Base-by-base conservation (phyloP, 148 eudicot species). In the Mesembryanthemum crystallinum region DNA sequence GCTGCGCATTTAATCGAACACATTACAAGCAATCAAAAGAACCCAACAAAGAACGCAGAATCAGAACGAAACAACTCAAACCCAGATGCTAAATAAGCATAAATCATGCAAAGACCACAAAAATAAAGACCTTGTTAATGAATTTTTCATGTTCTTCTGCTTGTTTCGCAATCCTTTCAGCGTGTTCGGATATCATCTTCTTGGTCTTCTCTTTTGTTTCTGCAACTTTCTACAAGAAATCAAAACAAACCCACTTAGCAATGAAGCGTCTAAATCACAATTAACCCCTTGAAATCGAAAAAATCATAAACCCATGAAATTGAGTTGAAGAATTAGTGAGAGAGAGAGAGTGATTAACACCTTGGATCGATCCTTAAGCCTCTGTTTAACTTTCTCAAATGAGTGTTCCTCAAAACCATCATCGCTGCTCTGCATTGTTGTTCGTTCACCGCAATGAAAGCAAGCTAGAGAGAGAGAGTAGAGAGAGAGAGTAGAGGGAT, bases 61-160 rank as follows among this genome's bases (percentile, higher is more conserved):
- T 65, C 24, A 35, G 58, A 14, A n/a, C 11, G 5, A 62, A 39
- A 28, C 20, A 49, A 45, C 58, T 0, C 14, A 72, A 67, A 77
- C 73, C 69, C 77, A 73, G 5, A 47, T 47, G 29, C 33, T 33
- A 77, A 71, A 73, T 20, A 7, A 12, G 45, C 42, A 37, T 11
- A 61, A 75, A 76, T n/a, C 35, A 29, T 8, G 7, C 4, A 37
- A 70, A 27, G 29, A 60, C 21, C 20, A 62, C 9, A 37, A 30
- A 7, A 27, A 7, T 0, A 32, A 51, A 30, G 4, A 93, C 99
- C 96, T 95, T 95, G 76, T 88, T 95, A 82, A 95, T 92, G 78
- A 95, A 92, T 8, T 80, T 76, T 72, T 95, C 97, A 43, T 95
- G 99, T 76, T 95, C 99, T 77, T 95, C 99, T 28, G 99, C 99